Evolutionary conservation across 768 basidiomycete species (phyloP), one percentile per base, ranked within the genome.

Genomic region (Zangia roseola): DNA sequence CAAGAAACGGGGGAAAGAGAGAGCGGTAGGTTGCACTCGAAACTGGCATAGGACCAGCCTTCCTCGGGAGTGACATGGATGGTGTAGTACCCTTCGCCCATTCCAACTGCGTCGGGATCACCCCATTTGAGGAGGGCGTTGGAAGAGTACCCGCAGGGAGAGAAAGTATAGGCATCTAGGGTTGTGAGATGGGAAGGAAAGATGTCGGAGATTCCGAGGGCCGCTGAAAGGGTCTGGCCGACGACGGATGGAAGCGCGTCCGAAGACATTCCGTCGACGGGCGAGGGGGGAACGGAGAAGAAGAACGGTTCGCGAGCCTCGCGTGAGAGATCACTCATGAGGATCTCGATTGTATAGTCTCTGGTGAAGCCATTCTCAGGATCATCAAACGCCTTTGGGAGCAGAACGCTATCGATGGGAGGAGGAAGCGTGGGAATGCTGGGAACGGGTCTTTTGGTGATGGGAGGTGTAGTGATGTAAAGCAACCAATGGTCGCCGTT

Each of bases 401-500:
- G 47, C n/a, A 60, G 54, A 10, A 37, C 45, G 31, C 31, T 57
- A 34, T 47, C 41, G 8, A 44, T 53, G 45, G 56, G 40, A 30
- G 50, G 49, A 42, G 51, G 47, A 53, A 43, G 54, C 49, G 53
- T 43, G 49, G 55, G 34, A 43, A 60, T 36, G 54, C 45, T 17
- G 42, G 57, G 55, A 56, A 60, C 8, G 47, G 65, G 56, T 42
- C 64, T 60, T 28, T 55, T 53, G 36, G 45, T 17, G 37, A 72
- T 70, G 25, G 68, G 63, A 13, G 90, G 86, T 2, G 73, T 77
- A 17, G 92, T 93, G 58, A 98, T 78, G 72, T 98, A 99, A 34
- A 98, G 83, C 40, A 98, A 71, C 97, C 97, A 99, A 71, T 99
- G 97, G 69, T 97, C 94, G 40, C 95, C 91, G 68, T 99, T 99